Conservation (phyloP, 352 stramenopile species). For the Pseudoperonospora humuli region DNA sequence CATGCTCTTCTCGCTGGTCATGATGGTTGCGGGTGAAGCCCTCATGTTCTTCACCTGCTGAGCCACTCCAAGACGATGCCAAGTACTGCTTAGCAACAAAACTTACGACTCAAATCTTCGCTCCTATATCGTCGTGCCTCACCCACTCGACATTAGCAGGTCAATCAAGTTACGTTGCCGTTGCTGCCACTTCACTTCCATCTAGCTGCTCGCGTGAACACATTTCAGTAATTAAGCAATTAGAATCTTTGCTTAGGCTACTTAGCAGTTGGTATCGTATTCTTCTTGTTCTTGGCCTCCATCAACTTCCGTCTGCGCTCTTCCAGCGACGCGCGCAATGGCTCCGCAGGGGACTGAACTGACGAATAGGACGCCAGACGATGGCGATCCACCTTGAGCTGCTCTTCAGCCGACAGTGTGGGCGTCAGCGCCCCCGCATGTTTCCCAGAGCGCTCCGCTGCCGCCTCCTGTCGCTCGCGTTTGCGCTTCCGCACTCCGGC, state of each 20-base stretch:
- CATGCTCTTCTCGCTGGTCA: conserved; percentile 41
- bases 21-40: conserved; percentile 42
- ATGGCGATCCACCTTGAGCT: conserved; percentile 54
- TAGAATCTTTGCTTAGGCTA: conserved; percentile 7
- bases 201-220: too few relatives aligned
- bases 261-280: conserved; percentile 25
- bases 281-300: conserved; percentile 19
- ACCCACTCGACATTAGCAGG: conserved; percentile 9
- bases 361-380: conserved; percentile 67
- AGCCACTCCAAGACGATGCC: conserved; percentile 8
- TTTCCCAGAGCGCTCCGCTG: conserved; percentile 13
- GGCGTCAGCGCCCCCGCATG: neutral
- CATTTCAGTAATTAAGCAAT: conserved; percentile 18
- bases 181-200: neutral
- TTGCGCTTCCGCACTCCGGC: conserved; percentile 54
- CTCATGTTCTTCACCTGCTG: conserved; percentile 82
- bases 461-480: conserved; percentile 40
- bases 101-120: neutral
- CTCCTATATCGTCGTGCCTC: conserved; percentile 13
- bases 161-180: neutral
- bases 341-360: conserved; percentile 53
- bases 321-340: conserved; percentile 24
- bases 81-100: conserved; percentile 2
- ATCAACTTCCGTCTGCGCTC: conserved; percentile 20
- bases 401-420: conserved; percentile 36